Evolutionary conservation across 805 yeast genomes (phyloP).

Genomic region (Candida ipomoeae): DNA sequence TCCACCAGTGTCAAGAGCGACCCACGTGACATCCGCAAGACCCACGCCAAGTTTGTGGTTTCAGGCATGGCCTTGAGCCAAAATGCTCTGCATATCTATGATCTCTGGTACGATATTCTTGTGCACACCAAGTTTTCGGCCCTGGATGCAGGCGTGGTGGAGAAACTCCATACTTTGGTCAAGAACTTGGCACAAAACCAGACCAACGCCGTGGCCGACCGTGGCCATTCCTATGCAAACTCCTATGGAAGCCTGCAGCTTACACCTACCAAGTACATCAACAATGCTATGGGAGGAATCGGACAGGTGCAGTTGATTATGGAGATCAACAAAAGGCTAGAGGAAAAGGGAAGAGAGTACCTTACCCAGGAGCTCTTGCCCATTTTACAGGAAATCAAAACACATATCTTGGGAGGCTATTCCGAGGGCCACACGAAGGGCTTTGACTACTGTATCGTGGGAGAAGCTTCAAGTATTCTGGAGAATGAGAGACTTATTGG

Average conservation of each 20-base stretch:
- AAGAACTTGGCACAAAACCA: conserved; percentile 74
- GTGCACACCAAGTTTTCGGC: conserved; percentile 63
- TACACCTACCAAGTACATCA: conserved; percentile 54
- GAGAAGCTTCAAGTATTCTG: conserved; percentile 43
- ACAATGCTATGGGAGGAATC: conserved; percentile 69
- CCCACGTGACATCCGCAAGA: conserved; percentile 44
- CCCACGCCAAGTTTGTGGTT: conserved; percentile 52
- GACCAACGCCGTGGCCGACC: conserved; percentile 72
- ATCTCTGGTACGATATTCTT: conserved; percentile 67
- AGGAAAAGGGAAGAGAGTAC: conserved; percentile 32
- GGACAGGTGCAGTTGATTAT: conserved; percentile 69
- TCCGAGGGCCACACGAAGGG: conserved; percentile 15
- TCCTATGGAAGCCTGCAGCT: conserved; percentile 61
- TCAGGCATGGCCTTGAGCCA: conserved; percentile 68
- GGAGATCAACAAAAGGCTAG: conserved; percentile 50
- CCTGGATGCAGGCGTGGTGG: conserved; percentile 35
- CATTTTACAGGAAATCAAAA: conserved; percentile 50
- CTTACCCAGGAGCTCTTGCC: conserved; percentile 55
- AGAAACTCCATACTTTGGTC: conserved; percentile 68
- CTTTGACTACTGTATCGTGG: conserved; percentile 54
- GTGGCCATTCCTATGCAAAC: conserved; percentile 84
- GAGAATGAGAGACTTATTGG: conserved; percentile 34
- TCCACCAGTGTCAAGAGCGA: conserved; percentile 53
- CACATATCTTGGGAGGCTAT: conserved; percentile 36
- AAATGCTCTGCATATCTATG: conserved; percentile 57